These are phyloP conservation scores for Sindora glabra DNA, from an alignment of 306 rosid species.

Conservation along the genomic window DNA sequence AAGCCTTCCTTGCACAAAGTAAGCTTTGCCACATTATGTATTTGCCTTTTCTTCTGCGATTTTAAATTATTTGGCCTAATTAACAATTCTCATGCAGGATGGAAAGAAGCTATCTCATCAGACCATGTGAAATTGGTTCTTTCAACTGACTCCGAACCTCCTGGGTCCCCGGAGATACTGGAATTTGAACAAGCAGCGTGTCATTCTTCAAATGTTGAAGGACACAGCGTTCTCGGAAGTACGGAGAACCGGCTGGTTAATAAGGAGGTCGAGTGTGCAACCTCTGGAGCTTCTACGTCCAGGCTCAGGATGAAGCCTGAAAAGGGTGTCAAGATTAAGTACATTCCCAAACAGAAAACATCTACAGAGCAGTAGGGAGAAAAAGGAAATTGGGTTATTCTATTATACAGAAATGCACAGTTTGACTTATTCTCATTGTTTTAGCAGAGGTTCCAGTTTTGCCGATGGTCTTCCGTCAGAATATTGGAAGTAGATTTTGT, in stretches of 20 bases:
- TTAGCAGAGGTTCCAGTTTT: conserved; percentile 78
- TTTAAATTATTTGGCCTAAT: conserved; percentile 7
- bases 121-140: conserved; percentile 61
- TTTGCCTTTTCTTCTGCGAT: not conserved
- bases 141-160: conserved; percentile 33
- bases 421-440: conserved; percentile 34
- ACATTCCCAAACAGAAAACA: conserved; percentile 60
- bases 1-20: conserved; percentile 78
- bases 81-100: conserved; percentile 46
- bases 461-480: conserved; percentile 66
- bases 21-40: conserved; percentile 14
- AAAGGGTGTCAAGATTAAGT: conserved; percentile 49
- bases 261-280: conserved; percentile 6
- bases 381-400: conserved; percentile 29
- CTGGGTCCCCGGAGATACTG: conserved; percentile 18
- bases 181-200: conserved; percentile 21
- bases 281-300: conserved; percentile 34
- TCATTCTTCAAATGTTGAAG: conserved; percentile 23
- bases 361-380: conserved; percentile 28
- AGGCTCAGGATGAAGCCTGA: conserved; percentile 46
- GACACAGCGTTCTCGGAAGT: conserved; percentile 33
- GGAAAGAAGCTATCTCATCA: conserved; percentile 76
- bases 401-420: conserved; percentile 45
- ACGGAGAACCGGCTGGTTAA: conserved; percentile 26
- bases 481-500: conserved; percentile 44